A percentile compares a stretch with the other conserved stretches of the same genome.
These are phyloP conservation scores for Lophium mytilinum DNA, from an alignment of 495 filamentous ascomycete genomes.

Conservation along the genomic window DNA sequence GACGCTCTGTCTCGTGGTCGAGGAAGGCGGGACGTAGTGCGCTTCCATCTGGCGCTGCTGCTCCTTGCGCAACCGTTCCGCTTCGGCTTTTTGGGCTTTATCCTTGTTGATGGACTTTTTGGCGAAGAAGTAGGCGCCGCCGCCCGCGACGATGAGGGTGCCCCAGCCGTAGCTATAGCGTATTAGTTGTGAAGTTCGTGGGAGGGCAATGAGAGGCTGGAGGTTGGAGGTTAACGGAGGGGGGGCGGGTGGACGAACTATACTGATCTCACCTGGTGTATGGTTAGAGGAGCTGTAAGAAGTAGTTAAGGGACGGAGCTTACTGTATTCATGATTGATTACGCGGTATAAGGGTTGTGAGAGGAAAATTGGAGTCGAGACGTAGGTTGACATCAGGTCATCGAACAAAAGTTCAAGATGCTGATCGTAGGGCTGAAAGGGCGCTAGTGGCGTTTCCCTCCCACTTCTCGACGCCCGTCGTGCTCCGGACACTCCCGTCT, in stretches of 20 bases:
- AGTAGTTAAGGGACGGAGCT: not conserved
- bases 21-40: not conserved
- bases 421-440: not conserved
- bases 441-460: too few relatives aligned
- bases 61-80: slow-evolving; percentile 35
- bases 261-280: slow-evolving; percentile 19
- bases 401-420: slow-evolving; percentile 3
- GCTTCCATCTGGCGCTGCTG: slow-evolving; percentile 18
- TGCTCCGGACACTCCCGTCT: too few relatives aligned
- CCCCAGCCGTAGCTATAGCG: slow-evolving; percentile 60
- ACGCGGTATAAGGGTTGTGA: not conserved
- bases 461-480: too few relatives aligned
- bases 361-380: slow-evolving; percentile 9
- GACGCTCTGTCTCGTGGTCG: not conserved
- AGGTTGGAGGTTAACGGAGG: too few relatives aligned
- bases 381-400: not conserved
- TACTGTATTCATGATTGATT: slow-evolving; percentile 19
- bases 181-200: not conserved
- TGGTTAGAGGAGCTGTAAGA: not conserved
- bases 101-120: slow-evolving; percentile 90
- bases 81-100: slow-evolving; percentile 61
- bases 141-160: slow-evolving; percentile 73
- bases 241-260: not conserved
- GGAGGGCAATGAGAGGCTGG: too few relatives aligned
- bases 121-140: slow-evolving; percentile 91